phyloP scores from a whole-genome alignment of 2,329 filamentous ascomycete species.

The Trichoderma oligosporum region DNA sequence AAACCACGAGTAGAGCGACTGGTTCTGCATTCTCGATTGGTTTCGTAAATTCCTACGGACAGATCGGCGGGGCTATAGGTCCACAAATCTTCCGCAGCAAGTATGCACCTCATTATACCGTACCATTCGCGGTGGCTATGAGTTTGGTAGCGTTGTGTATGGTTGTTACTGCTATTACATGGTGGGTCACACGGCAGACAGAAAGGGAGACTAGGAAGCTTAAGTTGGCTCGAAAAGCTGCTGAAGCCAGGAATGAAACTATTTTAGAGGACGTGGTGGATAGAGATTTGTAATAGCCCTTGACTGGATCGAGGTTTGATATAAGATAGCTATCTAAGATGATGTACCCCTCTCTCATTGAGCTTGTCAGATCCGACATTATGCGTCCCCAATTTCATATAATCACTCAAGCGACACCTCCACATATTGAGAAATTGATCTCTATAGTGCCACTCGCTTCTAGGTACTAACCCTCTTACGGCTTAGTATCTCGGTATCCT shows the following conservation, averaged over 20 bases:
- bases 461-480: too few relatives aligned
- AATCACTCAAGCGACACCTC: too few relatives aligned
- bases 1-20: slow-evolving; percentile 44
- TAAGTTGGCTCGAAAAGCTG: slow-evolving; percentile 40
- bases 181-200: slow-evolving; percentile 43
- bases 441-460: too few relatives aligned
- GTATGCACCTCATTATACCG: slow-evolving; percentile 44
- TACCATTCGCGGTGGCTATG: slow-evolving; percentile 43
- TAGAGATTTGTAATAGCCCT: slow-evolving; percentile 21
- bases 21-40: slow-evolving; percentile 49
- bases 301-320: too few relatives aligned
- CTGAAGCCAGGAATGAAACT: slow-evolving; percentile 38
- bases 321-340: too few relatives aligned
- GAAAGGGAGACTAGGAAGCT: slow-evolving; percentile 43
- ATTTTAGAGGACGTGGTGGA: slow-evolving; percentile 42
- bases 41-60: slow-evolving; percentile 49
- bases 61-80: slow-evolving; percentile 47
- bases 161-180: slow-evolving; percentile 39
- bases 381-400: too few relatives aligned
- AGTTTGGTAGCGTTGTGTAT: slow-evolving; percentile 42
- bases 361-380: too few relatives aligned
- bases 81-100: slow-evolving; percentile 44
- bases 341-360: too few relatives aligned
- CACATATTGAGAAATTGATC: too few relatives aligned
- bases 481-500: too few relatives aligned